Conservation (phyloP, 257 asterid species). For the Jacaranda mimosifolia region DNA sequence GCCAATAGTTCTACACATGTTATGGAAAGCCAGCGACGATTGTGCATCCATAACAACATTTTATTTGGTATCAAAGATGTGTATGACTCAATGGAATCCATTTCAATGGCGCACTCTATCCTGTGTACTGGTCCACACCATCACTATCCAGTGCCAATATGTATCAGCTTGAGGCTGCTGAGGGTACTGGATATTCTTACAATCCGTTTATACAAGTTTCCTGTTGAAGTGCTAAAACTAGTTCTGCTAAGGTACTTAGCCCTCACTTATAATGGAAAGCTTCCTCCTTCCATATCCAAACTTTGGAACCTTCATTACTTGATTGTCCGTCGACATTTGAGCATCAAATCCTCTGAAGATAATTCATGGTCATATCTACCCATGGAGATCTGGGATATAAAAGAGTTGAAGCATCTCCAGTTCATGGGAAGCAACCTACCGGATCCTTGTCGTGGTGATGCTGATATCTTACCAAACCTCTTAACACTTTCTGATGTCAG, state of each 20-base stretch:
- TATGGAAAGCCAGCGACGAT: neutral
- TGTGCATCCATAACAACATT: too few species aligned
- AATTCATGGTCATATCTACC: neutral
- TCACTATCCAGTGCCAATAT: too few species aligned
- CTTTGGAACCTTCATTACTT: conserved; percentile 16
- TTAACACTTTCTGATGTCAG: neutral
- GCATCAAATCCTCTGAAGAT: neutral
- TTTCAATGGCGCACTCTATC: too few species aligned
- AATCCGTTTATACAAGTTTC: too few species aligned
- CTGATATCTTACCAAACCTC: conserved; percentile 7
- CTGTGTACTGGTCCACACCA: too few species aligned
- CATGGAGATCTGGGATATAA: neutral
- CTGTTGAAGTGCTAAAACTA: neutral
- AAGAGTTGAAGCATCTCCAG: conserved; percentile 15
- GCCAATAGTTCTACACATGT: neutral
- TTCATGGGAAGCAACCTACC: neutral
- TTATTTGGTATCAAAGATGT: too few species aligned
- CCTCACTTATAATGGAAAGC: neutral
- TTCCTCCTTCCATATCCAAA: neutral
- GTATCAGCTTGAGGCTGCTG: neutral
- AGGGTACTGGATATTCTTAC: conserved; percentile 9
- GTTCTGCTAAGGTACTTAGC: neutral
- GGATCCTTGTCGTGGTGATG: neutral
- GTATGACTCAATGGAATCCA: neutral
- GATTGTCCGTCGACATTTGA: neutral